Evolutionary conservation across 495 filamentous ascomycete genomes (phyloP), one percentile per base, ranked within the genome.

Genomic region (Beverwykella pulmonaria): DNA sequence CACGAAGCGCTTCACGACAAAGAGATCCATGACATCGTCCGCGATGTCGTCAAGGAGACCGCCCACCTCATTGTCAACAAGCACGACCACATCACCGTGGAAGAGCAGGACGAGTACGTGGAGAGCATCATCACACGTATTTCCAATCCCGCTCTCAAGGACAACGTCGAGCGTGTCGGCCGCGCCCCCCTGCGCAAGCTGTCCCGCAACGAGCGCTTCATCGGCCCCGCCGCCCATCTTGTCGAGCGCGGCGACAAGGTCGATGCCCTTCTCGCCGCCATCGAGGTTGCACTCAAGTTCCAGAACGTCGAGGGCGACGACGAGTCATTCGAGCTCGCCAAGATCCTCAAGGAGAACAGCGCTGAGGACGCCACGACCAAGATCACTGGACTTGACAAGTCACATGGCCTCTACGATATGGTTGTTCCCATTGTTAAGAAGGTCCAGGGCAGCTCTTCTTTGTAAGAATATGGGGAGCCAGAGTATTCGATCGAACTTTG

Each of bases 111-210:
- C 59, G 85, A 85, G 9, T 98, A 98, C 79, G 92, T 96, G 64
- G 83, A 95, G 73, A 93, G 89, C 79, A 98, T 98, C 79, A 82
- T 98, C 71, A 82, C 80, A 65, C 90, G 94, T 72, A 97, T 98
- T 78, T 90, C 89, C 74, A 98, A 98, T 80, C 95, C 89, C n/a
- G 87, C 92, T 74, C 83, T 98, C 44, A 89, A 96, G 75, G 94
- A 98, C 78, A 86, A 87, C 41, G 91, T 97, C 36, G 92, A 92
- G 81, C 94, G 94, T 73, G 94, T 98, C 65, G 94, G 93, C 53
- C 93, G 94, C 74, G 94, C 93, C 44, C 94, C 94, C 10, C 79
- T 98, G 61, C 87, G 94, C 76, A 98, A 98, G 83, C 83, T 98
- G 15, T 87, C 87, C 61, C 89, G 92, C 74, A 91, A 92, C 77